Percentiles rank a stretch among this genome's conserved stretches.
Evolutionary conservation across 345 rosid species (phyloP).

Genomic region (Populus davidiana): DNA sequence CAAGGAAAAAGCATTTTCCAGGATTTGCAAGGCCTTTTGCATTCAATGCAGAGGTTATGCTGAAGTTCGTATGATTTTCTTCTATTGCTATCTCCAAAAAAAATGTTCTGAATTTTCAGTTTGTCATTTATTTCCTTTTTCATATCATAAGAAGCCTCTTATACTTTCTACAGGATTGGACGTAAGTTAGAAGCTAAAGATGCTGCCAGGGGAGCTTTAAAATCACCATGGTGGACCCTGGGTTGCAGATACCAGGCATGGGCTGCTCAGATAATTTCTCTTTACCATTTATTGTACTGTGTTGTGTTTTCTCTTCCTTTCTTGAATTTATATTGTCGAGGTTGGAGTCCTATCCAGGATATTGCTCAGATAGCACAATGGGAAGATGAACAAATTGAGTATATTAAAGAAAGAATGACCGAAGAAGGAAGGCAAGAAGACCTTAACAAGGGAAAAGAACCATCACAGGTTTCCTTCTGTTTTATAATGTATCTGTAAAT

Average conservation of each 20-base stretch:
- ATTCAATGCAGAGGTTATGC: slow-evolving; percentile 29
- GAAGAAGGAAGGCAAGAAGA: slow-evolving; percentile 25
- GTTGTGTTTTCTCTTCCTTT: neutral
- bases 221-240: slow-evolving; percentile 34
- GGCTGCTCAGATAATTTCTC: neutral
- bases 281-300: neutral
- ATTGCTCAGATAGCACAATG: slow-evolving; percentile 26
- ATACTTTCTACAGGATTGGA: slow-evolving; percentile 14
- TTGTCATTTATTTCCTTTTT: neutral
- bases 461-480: slow-evolving; percentile 18
- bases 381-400: slow-evolving; percentile 28
- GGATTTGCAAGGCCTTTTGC: slow-evolving; percentile 29
- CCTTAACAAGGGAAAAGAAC: slow-evolving; percentile 27
- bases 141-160: neutral
- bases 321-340: too few species aligned
- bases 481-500: neutral
- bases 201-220: slow-evolving; percentile 31
- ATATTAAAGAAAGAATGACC: slow-evolving; percentile 20
- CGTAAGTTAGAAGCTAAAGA: slow-evolving; percentile 30
- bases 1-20: slow-evolving; percentile 29
- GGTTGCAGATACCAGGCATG: slow-evolving; percentile 25
- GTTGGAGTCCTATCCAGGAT: slow-evolving; percentile 10
- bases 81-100: neutral
- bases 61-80: slow-evolving; percentile 20
- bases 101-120: neutral